phyloP scores from a whole-genome alignment of 2,329 filamentous ascomycete species.

The Alternaria solani region DNA sequence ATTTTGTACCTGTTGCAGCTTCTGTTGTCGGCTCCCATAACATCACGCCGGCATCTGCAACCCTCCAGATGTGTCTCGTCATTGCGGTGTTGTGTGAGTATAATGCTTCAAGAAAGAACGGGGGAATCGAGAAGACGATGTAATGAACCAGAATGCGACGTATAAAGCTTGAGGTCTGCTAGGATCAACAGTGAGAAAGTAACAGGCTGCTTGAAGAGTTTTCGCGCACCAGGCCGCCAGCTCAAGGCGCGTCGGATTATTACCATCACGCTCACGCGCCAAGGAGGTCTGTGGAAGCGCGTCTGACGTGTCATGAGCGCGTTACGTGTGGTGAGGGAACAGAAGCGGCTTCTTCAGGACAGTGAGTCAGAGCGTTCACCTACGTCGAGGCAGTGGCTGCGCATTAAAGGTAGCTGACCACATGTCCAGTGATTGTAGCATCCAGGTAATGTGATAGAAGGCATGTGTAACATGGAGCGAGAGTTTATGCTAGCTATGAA shows the following conservation, averaged over 20 bases:
- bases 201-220: background rate
- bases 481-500: background rate
- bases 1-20: background rate
- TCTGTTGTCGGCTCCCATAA: slow-evolving; percentile 6
- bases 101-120: no score
- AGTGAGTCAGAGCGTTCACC: background rate
- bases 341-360: background rate
- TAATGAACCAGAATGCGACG: background rate
- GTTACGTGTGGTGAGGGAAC: slow-evolving; percentile 6
- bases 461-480: rapidly evolving
- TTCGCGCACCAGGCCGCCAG: background rate
- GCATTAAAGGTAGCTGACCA: background rate
- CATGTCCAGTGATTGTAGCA: background rate
- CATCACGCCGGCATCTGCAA: background rate
- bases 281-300: background rate
- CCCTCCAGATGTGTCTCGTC: background rate
- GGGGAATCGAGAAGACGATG: no score
- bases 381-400: rapidly evolving
- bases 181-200: background rate
- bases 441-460: no score
- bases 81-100: background rate
- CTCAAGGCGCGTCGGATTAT: background rate
- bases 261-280: background rate
- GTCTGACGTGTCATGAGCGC: slow-evolving; percentile 1
- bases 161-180: background rate